Evolutionary conservation across 2,329 filamentous ascomycete genomes (phyloP), one percentile per base, ranked within the genome.

Genomic region (Aspergillus sp.): DNA sequence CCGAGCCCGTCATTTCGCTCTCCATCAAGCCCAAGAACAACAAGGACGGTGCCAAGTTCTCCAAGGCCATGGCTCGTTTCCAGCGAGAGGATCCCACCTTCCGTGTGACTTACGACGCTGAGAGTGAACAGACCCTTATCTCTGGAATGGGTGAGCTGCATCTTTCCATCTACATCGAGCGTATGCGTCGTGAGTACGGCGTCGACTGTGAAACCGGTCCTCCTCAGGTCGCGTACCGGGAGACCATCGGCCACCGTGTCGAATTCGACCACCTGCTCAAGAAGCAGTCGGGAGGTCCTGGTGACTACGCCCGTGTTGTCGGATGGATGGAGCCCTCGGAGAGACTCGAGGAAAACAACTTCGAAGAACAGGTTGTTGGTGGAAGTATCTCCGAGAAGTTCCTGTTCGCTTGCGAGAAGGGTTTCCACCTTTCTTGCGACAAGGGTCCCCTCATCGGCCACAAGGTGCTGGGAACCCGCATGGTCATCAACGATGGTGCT

Each of bases 1-100:
- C 95, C 9, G 95, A 99, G 74, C 91, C 95, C 31, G 95, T 99
- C 81, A 97, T 99, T 79, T 98, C 94, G 18, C 87, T 99, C 47
- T 97, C 93, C 22, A 98, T 99, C 82, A 92, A 91, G 78, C 95
- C 95, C 52, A 98, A 98, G 84, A 88, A 91, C 75, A 92, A 86
- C 74, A 95, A 91, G 75, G 94, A 99, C 71, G 88, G 90, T 59
- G 87, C 91, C 74, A 95, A 96, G 81, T 99, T 99, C 84, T 93
- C 89, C 73, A 99, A 99, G 81, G 95, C 95, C 67, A 98, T 99
- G 88, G 95, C 94, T 76, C 91, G 95, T 68, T 99, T 99, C 85
- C 94, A 97, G 79, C 90, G 95, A 64, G 95, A 99, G 79, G 95
- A 99, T 71, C 95, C 95, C 3, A 99, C 95, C 12, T 99, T 99